Base-by-base conservation (phyloP, 2,329 filamentous ascomycete genomes). In the Fulvia fulva region DNA sequence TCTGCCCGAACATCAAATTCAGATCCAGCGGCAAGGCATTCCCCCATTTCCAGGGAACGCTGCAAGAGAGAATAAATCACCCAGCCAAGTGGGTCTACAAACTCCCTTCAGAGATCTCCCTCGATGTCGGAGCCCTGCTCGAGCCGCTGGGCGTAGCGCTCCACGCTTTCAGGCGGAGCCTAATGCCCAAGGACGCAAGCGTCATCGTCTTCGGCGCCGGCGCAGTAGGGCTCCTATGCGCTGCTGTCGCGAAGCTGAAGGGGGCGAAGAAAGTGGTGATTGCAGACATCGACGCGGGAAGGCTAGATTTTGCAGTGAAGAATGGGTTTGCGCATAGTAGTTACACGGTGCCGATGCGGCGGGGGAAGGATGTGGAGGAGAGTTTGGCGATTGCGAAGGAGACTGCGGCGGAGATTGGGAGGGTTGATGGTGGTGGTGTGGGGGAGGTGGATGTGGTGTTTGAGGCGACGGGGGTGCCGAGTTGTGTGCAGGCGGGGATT, bases 401-500 rank as follows among this genome's bases (percentile, higher is more conserved):
- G 60, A 77, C 74, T 12, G 79, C 79, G 25, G 74, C 71, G 3
- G 72, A 69, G 21, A 70, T 80, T 51, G 77, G 71, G 1, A 73
- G 75, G 65, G 66, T 76, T 0, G 65, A 69, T 46, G 68, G 67
- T 0, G 65, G 69, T 46, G 68, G 67, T 50, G 65, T 78, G 16
- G 77, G 76, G 1, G 86, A 88, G 49, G 82, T 90, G 2, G 87
- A 90, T 67, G 74, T 87, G 5, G 83, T 87, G 0, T 91, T 91
- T 63, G 88, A 91, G 73, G 91, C 88, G 69, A 91, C 88, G 0
- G 88, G 88, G 26, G 89, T 90, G 60, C 87, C 89, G 62, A 80
- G 83, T 0, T 90, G 88, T 70, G 86, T 90, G 75, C 88, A 90
- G 70, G 87, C 87, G 1, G 82, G 84, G n/a, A 83, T 91, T 21